Base-by-base conservation (phyloP, 176 grass and related monocot genomes). In the Alloteropsis semialata region DNA sequence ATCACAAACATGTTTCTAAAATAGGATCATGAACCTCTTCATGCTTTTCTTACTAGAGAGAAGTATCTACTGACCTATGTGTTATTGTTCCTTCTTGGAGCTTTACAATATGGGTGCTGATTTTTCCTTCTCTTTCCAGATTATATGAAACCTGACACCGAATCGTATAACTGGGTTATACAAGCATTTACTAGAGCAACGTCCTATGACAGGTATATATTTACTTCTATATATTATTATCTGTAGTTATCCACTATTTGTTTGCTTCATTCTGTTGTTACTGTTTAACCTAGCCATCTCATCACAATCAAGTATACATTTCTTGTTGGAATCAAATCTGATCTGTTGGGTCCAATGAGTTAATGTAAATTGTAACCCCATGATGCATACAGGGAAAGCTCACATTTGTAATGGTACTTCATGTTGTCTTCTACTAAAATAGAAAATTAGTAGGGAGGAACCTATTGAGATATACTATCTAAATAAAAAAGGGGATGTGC, bases 101-200 rank as follows among this genome's bases (percentile, higher is more conserved):
- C 10, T 56, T 59, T 74, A 39, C 56, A 44, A 76, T 61, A 55
- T 79, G 59, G 63, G 63, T 63, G 74, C 76, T 67, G 22, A 78
- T 74, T 82, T 79, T 74, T 22, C 43, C 50, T 67, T 69, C 42
- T 49, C 57, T 53, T 94, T 89, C 58, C 83, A 98, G 96, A 91
- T 79, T 92, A 83, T 73, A 98, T 98, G 96, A 98, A 92, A 85
- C 96, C 96, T 54, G 84, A 98, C 90, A 95, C 96, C 7, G 92
- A 95, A 50, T 91, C 88, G 37, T 98, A 95, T 88, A 98, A 98
- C 78, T 98, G 90, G 90, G 92, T 95, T 38, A 98, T 98, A 83
- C 92, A 98, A 72, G 96, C 96, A 86, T 98, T 91, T 87, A 95
- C 96, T 76, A 95, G 96, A 81, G 96, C 96, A 38, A 84, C 86